phyloP scores from a whole-genome alignment of 257 asterid species.

The Nicotiana knightiana region DNA sequence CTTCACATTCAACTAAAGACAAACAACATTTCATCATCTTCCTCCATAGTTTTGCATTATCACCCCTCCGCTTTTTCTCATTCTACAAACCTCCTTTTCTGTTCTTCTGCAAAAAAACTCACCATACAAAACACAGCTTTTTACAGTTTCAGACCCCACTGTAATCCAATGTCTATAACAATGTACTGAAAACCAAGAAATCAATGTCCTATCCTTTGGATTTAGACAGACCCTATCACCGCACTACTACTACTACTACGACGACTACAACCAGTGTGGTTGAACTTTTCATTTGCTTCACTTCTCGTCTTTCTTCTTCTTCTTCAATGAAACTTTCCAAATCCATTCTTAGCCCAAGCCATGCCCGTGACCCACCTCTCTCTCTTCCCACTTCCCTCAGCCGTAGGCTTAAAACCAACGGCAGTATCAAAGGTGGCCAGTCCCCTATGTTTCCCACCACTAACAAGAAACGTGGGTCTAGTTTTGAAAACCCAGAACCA shows the following conservation, averaged over 20 bases:
- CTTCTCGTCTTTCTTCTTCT: slow-evolving; percentile 45
- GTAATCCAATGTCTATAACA: neutral
- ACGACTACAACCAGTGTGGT: slow-evolving; percentile 22
- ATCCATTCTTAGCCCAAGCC: slow-evolving; percentile 45
- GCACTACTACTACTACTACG: neutral
- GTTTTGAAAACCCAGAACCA: slow-evolving; percentile 80
- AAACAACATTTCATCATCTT: slow-evolving; percentile 25
- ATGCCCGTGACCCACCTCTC: slow-evolving; percentile 48
- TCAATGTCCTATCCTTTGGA: slow-evolving; percentile 25
- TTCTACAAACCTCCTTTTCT: slow-evolving; percentile 9
- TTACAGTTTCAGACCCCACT: neutral
- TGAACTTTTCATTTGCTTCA: slow-evolving; percentile 57
- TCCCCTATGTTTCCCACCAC: slow-evolving; percentile 57
- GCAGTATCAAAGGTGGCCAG: slow-evolving; percentile 73
- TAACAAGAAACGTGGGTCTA: slow-evolving; percentile 53
- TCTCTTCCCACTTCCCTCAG: slow-evolving; percentile 72
- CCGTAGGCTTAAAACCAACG: slow-evolving; percentile 65
- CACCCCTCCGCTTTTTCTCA: neutral
- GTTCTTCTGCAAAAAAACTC: neutral
- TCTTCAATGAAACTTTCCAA: slow-evolving; percentile 42
- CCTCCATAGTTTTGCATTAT: neutral
- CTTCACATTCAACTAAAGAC: slow-evolving; percentile 13
- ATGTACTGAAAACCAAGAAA: neutral
- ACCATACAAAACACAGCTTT: slow-evolving; percentile 16
- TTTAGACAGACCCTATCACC: slow-evolving; percentile 45